These are phyloP conservation scores for Colletotrichum australisinense DNA, from an alignment of 2,329 filamentous ascomycete species.

Conservation along the genomic window DNA sequence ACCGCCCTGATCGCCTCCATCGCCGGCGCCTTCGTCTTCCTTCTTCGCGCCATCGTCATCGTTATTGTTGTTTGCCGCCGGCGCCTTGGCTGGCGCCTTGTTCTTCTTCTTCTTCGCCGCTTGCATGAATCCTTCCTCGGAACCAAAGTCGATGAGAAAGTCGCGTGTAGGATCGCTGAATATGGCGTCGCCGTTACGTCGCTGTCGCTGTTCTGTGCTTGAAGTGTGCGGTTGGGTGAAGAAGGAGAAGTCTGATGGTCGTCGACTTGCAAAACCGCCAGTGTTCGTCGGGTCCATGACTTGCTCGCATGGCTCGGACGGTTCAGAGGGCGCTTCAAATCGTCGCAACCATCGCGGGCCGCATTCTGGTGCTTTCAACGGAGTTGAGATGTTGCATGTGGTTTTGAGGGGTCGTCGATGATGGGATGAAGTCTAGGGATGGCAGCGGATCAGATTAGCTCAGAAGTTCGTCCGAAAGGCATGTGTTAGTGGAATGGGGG, in stretches of 20 bases:
- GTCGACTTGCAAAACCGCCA: conserved; percentile 45
- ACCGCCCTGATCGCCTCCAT: conserved; percentile 43
- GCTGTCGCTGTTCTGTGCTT: conserved; percentile 36
- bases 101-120: conserved; percentile 69
- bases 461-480: conserved; percentile 27
- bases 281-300: conserved; percentile 46
- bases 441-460: conserved; percentile 31
- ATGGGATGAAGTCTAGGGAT: conserved; percentile 28
- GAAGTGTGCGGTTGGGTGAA: conserved; percentile 39
- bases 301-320: conserved; percentile 36
- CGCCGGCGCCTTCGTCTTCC: conserved; percentile 49
- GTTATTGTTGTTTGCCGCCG: conserved; percentile 50
- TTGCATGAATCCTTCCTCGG: conserved; percentile 64
- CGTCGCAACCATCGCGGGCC: conserved; percentile 51
- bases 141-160: conserved; percentile 67
- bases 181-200: conserved; percentile 47
- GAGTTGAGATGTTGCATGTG: conserved; percentile 34
- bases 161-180: conserved; percentile 59
- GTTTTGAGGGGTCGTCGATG: conserved; percentile 8
- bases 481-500: conserved; percentile 26
- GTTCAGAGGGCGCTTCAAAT: conserved; percentile 40
- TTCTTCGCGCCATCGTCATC: conserved; percentile 55
- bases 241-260: conserved; percentile 38
- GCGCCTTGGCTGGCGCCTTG: conserved; percentile 54
- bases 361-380: conserved; percentile 44